Evolutionary conservation across 208 protist genomes (phyloP).

Genomic region (Trichomonas gallinae): DNA sequence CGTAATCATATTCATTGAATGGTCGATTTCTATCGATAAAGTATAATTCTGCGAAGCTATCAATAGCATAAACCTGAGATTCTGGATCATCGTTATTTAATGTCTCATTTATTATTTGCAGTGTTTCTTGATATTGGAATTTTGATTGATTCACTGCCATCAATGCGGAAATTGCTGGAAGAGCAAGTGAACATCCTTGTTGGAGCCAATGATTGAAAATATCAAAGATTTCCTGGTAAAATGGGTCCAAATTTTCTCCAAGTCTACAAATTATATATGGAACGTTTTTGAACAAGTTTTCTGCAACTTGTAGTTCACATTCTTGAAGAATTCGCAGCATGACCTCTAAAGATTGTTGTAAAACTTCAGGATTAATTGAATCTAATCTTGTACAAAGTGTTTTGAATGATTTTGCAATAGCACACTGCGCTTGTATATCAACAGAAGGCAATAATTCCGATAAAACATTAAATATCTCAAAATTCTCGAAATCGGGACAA

Average conservation of each 20-base stretch:
- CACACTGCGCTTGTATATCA: neutral
- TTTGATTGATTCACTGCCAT: neutral
- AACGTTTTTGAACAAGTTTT: neutral
- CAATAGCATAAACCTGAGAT: neutral
- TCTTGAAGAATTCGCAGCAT: neutral
- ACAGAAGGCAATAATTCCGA: neutral
- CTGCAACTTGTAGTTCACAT: neutral
- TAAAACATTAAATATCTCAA: neutral
- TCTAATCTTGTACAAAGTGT: neutral
- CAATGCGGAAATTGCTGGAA: neutral
- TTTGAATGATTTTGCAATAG: neutral
- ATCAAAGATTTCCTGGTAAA: neutral
- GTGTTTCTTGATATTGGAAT: neutral
- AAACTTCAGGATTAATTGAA: neutral
- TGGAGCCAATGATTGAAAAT: neutral
- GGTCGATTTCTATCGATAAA: neutral
- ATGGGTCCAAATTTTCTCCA: neutral
- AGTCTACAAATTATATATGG: neutral
- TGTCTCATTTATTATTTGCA: neutral
- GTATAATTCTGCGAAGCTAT: neutral
- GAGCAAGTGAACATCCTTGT: neutral
- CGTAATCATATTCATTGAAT: neutral
- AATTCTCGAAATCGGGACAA: neutral
- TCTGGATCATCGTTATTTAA: neutral
- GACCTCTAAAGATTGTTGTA: neutral